Percentiles rank a stretch among this genome's conserved stretches.
Conservation (phyloP, 345 rosid genomes). For the Kernera saxatilis region DNA sequence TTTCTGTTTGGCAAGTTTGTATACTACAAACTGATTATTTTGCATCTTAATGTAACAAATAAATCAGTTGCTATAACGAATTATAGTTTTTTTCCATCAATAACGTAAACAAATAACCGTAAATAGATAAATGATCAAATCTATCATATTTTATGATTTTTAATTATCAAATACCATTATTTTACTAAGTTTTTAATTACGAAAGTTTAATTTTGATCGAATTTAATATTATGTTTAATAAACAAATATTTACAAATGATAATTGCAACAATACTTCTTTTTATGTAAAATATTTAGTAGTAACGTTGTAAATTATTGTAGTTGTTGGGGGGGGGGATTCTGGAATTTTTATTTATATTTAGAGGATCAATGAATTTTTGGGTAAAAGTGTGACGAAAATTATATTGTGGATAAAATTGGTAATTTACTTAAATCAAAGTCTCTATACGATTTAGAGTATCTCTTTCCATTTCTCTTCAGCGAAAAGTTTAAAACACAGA, state of each 20-base stretch:
- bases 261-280: background rate
- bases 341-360: too few relatives aligned
- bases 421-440: background rate
- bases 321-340: too few relatives aligned
- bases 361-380: background rate
- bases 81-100: too few relatives aligned
- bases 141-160: background rate
- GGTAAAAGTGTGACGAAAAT: background rate
- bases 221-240: background rate
- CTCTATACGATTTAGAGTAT: background rate
- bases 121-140: background rate
- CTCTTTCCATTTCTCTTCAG: background rate
- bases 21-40: background rate
- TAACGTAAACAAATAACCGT: too few relatives aligned
- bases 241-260: background rate
- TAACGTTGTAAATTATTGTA: background rate
- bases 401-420: background rate
- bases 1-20: background rate
- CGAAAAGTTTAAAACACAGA: slow-evolving; percentile 16
- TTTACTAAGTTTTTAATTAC: background rate
- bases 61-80: too few relatives aligned
- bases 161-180: background rate
- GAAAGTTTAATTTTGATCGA: background rate
- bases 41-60: too few relatives aligned
- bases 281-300: background rate